Evolutionary conservation across 176 grass and related monocot genomes (phyloP).

Genomic region (Oryza meyeriana): DNA sequence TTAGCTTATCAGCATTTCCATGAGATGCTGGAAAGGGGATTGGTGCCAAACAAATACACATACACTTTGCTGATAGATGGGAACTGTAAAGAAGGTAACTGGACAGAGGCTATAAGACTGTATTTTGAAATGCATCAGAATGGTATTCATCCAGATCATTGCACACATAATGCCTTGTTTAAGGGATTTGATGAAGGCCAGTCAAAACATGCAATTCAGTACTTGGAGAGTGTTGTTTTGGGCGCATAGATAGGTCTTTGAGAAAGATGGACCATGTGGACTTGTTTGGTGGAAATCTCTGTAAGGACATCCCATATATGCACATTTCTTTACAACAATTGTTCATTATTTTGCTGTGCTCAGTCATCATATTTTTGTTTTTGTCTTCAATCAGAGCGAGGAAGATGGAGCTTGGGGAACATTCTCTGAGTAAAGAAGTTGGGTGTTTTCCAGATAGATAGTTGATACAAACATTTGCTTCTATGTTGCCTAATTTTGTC

Average conservation of each 20-base stretch:
- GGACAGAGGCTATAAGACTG: constrained; percentile 55
- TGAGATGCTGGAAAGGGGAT: constrained; percentile 54
- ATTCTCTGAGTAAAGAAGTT: constrained; percentile 18
- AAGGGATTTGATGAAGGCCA: constrained; percentile 58
- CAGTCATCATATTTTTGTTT: constrained; percentile 33
- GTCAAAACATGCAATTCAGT: constrained; percentile 45
- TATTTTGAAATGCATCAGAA: constrained; percentile 75
- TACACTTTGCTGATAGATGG: constrained; percentile 70
- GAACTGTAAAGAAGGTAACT: constrained; percentile 54
- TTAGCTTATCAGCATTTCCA: constrained; percentile 56
- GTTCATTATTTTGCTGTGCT: constrained; percentile 18
- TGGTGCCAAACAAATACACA: constrained; percentile 56
- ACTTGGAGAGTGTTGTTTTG: constrained; percentile 78
- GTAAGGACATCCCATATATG: constrained; percentile 23
- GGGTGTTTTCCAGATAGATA: constrained; percentile 24
- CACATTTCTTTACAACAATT: constrained; percentile 8
- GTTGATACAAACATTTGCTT: constrained; percentile 29
- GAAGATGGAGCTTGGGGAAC: constrained; percentile 26
- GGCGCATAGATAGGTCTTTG: constrained; percentile 40
- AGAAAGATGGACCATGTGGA: constrained; percentile 12
- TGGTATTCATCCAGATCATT: constrained; percentile 53
- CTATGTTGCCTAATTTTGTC: constrained; percentile 14
- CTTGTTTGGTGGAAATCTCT: background rate
- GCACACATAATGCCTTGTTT: constrained; percentile 53
- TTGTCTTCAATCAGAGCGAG: constrained; percentile 20